Percentiles rank a stretch among this genome's conserved stretches.
Evolutionary conservation across 306 rosid genomes (phyloP).

Genomic region (Abrus pulchellus): DNA sequence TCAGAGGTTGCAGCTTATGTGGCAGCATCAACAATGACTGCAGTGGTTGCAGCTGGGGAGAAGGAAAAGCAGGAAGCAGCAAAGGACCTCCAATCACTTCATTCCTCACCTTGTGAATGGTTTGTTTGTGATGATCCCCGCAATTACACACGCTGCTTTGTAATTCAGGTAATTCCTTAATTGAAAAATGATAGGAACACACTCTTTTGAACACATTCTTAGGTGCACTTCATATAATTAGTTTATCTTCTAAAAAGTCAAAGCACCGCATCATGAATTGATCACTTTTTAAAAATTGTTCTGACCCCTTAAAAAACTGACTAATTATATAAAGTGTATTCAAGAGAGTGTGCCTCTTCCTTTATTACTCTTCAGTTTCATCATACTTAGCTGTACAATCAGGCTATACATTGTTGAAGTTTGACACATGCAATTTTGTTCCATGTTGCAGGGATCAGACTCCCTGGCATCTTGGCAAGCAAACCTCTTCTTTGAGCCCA

Average conservation of each 20-base stretch:
- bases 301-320: no score
- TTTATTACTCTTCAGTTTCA: no score
- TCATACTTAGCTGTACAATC: conserved; percentile 1
- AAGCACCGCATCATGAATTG: no score
- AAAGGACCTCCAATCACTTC: conserved; percentile 77
- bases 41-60: conserved; percentile 91
- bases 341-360: no score
- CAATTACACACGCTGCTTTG: conserved; percentile 82
- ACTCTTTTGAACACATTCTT: no score
- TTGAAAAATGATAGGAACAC: not conserved
- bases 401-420: not conserved
- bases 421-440: conserved; percentile 25
- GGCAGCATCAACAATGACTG: conserved; percentile 92
- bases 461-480: conserved; percentile 95
- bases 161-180: conserved; percentile 74
- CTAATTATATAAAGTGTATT: no score
- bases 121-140: conserved; percentile 84
- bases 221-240: no score
- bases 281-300: no score
- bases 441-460: conserved; percentile 82
- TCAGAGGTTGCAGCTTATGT: conserved; percentile 87
- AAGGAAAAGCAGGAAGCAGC: conserved; percentile 83
- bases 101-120: conserved; percentile 98
- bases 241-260: no score
- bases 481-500: conserved; percentile 93